A percentile compares a stretch with the other conserved stretches of the same genome.
phyloP scores from a whole-genome alignment of 2,329 filamentous ascomycete genomes.

The Biscogniauxia marginata region DNA sequence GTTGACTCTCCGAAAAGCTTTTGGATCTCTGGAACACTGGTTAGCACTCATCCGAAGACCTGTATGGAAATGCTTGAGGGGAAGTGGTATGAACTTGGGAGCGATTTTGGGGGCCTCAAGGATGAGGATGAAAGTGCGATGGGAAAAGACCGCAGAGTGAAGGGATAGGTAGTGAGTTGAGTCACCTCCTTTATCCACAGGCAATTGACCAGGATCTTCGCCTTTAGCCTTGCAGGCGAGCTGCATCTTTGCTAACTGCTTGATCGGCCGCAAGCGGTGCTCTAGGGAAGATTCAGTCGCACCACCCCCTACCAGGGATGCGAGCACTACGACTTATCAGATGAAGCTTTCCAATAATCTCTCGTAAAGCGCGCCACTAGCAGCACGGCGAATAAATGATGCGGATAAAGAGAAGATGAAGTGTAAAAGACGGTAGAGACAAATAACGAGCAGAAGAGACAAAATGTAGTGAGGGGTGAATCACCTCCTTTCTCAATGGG shows the following conservation, averaged over 20 bases:
- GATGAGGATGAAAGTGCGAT: neutral
- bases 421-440: neutral
- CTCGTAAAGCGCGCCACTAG: neutral
- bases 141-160: too few species aligned
- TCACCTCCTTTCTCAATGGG: constrained; percentile 39
- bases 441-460: neutral
- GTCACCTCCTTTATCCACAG: constrained; percentile 37
- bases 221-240: constrained; percentile 18
- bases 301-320: constrained; percentile 40
- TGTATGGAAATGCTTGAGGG: neutral
- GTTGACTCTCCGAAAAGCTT: constrained; percentile 61
- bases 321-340: constrained; percentile 11
- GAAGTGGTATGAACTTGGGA: neutral
- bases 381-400: constrained; percentile 1
- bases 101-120: neutral
- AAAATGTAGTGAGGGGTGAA: constrained; percentile 7
- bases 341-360: neutral
- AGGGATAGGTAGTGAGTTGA: constrained; percentile 16
- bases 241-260: constrained; percentile 38
- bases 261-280: constrained; percentile 51
- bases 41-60: constrained; percentile 1
- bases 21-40: constrained; percentile 48
- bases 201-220: constrained; percentile 38
- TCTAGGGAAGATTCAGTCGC: constrained; percentile 46
- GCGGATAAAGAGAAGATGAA: neutral